Percentiles rank a stretch among this genome's conserved stretches.
Evolutionary conservation across 768 basidiomycete species (phyloP).

Genomic region (Mycena galericulata): DNA sequence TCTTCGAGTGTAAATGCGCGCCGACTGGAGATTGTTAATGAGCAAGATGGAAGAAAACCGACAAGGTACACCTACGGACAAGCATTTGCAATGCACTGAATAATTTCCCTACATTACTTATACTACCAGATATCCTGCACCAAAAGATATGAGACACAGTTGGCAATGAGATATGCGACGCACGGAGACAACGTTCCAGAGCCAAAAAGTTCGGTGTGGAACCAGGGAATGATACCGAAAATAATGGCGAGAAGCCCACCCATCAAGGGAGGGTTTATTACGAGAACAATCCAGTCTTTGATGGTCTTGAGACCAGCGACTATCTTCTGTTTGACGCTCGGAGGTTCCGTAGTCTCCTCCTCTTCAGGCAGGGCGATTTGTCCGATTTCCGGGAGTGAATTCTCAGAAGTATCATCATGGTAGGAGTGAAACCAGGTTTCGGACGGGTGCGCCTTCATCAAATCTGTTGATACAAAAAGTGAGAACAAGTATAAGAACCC

Average conservation of each 20-base stretch:
- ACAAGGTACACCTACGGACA: constrained; percentile 13
- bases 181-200: constrained; percentile 33
- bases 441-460: constrained; percentile 24
- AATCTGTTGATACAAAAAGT: constrained; percentile 16
- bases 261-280: constrained; percentile 27
- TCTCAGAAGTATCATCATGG: constrained; percentile 1
- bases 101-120: constrained; percentile 32
- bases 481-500: not conserved
- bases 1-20: constrained; percentile 32
- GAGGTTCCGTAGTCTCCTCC: not conserved
- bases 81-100: constrained; percentile 36
- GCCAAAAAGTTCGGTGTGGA: constrained; percentile 32
- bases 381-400: constrained; percentile 11
- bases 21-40: constrained; percentile 13
- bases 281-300: constrained; percentile 15
- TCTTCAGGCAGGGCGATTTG: constrained; percentile 15
- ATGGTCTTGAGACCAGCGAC: not conserved
- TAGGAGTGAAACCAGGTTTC: constrained; percentile 13
- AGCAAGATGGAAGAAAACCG: not conserved
- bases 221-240: constrained; percentile 32
- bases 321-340: not conserved
- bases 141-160: not conserved
- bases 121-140: constrained; percentile 28
- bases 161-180: not conserved
- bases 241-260: constrained; percentile 29